These are phyloP conservation scores for Zygotorulaspora florentina DNA, from an alignment of 805 yeast species.

Conservation along the genomic window DNA sequence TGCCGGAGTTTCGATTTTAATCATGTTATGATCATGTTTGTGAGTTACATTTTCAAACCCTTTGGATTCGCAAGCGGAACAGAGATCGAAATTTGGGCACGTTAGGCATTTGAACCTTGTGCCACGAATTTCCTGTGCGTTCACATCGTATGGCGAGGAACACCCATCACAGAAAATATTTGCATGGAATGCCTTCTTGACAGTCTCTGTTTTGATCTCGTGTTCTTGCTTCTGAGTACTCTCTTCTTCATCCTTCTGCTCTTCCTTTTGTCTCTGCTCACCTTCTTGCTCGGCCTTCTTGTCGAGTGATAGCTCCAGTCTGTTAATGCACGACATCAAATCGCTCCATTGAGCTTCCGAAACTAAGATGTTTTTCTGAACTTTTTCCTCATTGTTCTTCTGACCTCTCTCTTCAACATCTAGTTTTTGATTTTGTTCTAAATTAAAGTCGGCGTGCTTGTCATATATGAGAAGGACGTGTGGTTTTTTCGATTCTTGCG, in stretches of 20 bases:
- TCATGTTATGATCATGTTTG: conserved; percentile 19
- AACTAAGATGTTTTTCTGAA: conserved; percentile 11
- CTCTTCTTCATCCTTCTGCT: background rate
- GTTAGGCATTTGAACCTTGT: conserved; percentile 44
- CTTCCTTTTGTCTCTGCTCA: background rate
- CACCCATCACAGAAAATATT: conserved; percentile 29
- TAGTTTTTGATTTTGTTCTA: background rate
- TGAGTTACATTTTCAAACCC: conserved; percentile 18
- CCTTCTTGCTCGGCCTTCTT: conserved; percentile 1
- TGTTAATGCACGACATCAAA: conserved; percentile 16
- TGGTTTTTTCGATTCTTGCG: conserved; percentile 12
- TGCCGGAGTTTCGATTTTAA: conserved; percentile 17
- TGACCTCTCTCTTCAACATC: background rate
- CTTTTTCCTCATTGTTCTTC: background rate
- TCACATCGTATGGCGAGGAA: conserved; percentile 14
- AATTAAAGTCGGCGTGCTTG: conserved; percentile 5
- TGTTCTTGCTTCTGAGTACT: background rate
- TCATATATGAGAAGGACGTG: conserved; percentile 15
- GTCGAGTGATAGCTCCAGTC: conserved; percentile 15
- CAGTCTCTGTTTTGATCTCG: background rate
- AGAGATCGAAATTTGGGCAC: conserved; percentile 49
- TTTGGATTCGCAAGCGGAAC: conserved; percentile 35
- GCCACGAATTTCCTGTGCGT: conserved; percentile 33
- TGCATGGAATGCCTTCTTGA: conserved; percentile 12
- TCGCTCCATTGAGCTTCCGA: conserved; percentile 18